A percentile compares a stretch with the other conserved stretches of the same genome.
These are phyloP conservation scores for Spirogloea muscicola DNA, from an alignment of 139 green algal species.

Conservation along the genomic window DNA sequence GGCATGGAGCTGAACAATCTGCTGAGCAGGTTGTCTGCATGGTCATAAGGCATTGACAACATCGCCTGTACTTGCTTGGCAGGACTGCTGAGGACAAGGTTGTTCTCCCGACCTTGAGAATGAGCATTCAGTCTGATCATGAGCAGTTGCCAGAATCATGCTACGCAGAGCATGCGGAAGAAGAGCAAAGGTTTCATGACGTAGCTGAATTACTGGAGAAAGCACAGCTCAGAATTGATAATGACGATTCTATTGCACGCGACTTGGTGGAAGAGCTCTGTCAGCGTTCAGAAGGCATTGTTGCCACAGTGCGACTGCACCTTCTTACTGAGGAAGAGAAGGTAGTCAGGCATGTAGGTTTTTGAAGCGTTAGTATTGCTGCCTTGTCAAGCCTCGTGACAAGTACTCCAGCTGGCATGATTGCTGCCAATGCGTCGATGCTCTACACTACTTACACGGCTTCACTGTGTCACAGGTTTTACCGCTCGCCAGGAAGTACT, in stretches of 20 bases:
- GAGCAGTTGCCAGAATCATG: conserved; percentile 22
- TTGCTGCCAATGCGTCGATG: too few relatives aligned
- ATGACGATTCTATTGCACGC: background rate
- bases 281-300: conserved; percentile 19
- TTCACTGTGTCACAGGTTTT: conserved; percentile 88
- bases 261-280: conserved; percentile 2
- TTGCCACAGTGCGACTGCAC: conserved; percentile 42
- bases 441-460: too few relatives aligned
- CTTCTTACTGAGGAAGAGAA: conserved; percentile 25
- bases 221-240: conserved; percentile 51
- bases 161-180: conserved; percentile 19
- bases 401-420: too few relatives aligned
- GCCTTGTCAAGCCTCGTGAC: too few relatives aligned
- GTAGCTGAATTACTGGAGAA: conserved; percentile 57
- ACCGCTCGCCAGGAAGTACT: conserved; percentile 83
- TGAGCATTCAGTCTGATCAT: too few relatives aligned
- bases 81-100: conserved; percentile 84
- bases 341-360: too few relatives aligned
- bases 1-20: too few relatives aligned
- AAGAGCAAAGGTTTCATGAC: conserved; percentile 82
- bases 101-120: conserved; percentile 69
- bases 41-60: too few relatives aligned
- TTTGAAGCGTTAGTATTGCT: too few relatives aligned
- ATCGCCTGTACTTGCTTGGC: too few relatives aligned
- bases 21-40: too few relatives aligned